Conservation (phyloP, 2,329 filamentous ascomycete genomes). For the Alternaria sp. region DNA sequence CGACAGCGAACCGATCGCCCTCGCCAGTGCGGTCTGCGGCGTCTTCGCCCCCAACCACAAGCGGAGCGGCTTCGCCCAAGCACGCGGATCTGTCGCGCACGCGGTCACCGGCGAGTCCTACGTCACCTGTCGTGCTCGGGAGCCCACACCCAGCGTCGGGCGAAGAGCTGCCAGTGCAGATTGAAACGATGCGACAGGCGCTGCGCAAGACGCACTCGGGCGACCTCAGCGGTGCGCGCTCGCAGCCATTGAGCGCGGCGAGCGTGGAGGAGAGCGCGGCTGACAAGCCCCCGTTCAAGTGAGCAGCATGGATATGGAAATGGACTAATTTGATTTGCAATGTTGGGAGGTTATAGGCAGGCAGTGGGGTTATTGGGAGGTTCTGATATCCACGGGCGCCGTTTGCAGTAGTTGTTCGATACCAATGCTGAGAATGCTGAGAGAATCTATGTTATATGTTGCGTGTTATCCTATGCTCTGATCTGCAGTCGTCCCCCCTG, state of each 20-base stretch:
- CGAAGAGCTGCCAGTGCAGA: conserved; percentile 79
- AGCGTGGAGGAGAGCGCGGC: conserved; percentile 45
- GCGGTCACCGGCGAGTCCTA: conserved; percentile 65
- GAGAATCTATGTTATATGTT: neutral
- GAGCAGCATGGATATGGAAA: neutral
- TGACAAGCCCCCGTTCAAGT: conserved; percentile 42
- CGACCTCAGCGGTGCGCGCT: conserved; percentile 65
- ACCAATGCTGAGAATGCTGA: neutral
- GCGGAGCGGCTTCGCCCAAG: conserved; percentile 76
- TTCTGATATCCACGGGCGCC: conserved; percentile 36
- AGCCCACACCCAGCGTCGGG: conserved; percentile 61
- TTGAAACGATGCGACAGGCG: conserved; percentile 94
- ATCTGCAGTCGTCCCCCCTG: neutral
- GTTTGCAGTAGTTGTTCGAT: conserved; percentile 6
- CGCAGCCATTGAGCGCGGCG: conserved; percentile 48
- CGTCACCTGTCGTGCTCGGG: conserved; percentile 55
- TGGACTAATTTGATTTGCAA: neutral
- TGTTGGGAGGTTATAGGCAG: conserved; percentile 3
- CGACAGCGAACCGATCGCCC: conserved; percentile 70
- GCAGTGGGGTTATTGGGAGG: conserved; percentile 16
- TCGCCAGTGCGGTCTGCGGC: conserved; percentile 82
- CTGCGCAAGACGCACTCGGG: conserved; percentile 83
- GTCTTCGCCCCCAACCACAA: conserved; percentile 77
- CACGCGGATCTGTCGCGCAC: conserved; percentile 70
- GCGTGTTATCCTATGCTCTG: neutral